Evolutionary conservation across 495 filamentous ascomycete genomes (phyloP).

Genomic region (Neurospora sp.): DNA sequence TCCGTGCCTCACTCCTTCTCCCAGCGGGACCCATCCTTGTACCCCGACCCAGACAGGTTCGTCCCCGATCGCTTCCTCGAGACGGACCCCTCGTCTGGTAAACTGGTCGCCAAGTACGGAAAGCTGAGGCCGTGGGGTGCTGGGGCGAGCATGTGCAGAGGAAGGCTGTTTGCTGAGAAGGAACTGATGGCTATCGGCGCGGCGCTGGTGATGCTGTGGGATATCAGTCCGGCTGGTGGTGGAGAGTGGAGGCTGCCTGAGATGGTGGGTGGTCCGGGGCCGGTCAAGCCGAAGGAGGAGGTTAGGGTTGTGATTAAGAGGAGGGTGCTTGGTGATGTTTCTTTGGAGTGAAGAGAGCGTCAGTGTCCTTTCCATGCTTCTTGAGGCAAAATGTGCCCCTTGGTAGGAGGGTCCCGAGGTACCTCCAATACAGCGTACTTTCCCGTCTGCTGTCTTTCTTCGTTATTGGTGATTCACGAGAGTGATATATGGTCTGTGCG

Average conservation of each 20-base stretch:
- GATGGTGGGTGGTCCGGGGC: neutral
- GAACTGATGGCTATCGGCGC: conserved; percentile 9
- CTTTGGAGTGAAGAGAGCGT: neutral
- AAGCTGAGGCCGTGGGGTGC: conserved; percentile 10
- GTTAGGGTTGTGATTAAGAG: conserved; percentile 1
- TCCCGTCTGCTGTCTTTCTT: too few relatives aligned
- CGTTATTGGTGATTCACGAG: too few relatives aligned
- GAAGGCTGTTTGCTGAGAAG: conserved; percentile 14
- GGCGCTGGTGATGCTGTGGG: conserved; percentile 10
- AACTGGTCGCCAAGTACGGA: conserved; percentile 2
- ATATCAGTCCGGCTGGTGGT: conserved; percentile 7
- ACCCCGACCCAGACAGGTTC: conserved; percentile 7
- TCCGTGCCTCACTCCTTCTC: conserved; percentile 1
- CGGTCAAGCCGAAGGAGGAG: conserved; percentile 2
- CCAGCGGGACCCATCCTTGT: conserved; percentile 9
- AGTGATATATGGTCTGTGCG: too few relatives aligned
- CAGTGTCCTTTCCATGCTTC: too few relatives aligned
- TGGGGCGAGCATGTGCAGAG: conserved; percentile 8
- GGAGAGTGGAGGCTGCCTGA: neutral
- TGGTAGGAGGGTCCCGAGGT: too few relatives aligned
- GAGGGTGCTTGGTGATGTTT: neutral
- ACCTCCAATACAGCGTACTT: too few relatives aligned
- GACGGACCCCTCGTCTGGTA: neutral
- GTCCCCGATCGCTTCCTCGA: conserved; percentile 15
- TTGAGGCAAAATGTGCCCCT: neutral